Conservation (phyloP, 192 early-diverging fungal genomes). For the Podila epigama region DNA sequence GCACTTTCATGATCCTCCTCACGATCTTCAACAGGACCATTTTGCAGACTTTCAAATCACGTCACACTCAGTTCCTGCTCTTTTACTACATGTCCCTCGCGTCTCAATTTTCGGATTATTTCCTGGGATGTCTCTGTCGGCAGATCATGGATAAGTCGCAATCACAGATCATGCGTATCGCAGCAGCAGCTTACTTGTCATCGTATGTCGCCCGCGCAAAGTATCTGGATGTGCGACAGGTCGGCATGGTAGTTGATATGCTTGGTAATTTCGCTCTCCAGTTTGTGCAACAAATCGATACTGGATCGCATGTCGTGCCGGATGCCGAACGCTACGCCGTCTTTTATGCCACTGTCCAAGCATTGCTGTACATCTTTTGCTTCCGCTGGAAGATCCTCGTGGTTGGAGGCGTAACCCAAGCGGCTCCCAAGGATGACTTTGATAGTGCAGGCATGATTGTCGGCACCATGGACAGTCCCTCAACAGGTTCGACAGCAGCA, state of each 20-base stretch:
- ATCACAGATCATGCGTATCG: slow-evolving; percentile 73
- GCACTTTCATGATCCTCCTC: slow-evolving; percentile 74
- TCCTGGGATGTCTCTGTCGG: slow-evolving; percentile 77
- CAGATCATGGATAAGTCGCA: slow-evolving; percentile 62
- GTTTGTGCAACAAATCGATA: slow-evolving; percentile 75
- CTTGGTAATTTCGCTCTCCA: slow-evolving; percentile 71
- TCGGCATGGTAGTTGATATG: slow-evolving; percentile 72
- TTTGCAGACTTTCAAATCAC: slow-evolving; percentile 86
- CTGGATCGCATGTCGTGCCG: slow-evolving; percentile 21
- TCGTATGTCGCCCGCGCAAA: slow-evolving; percentile 89
- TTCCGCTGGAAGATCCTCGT: slow-evolving; percentile 91
- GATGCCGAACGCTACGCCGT: slow-evolving; percentile 75
- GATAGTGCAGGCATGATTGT: slow-evolving; percentile 49
- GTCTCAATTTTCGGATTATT: slow-evolving; percentile 71
- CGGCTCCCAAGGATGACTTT: slow-evolving; percentile 25
- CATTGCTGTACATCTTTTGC: slow-evolving; percentile 93
- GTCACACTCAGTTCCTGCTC: slow-evolving; percentile 91
- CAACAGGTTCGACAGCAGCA: not conserved
- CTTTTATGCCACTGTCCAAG: slow-evolving; percentile 89
- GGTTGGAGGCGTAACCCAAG: slow-evolving; percentile 32
- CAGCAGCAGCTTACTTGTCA: slow-evolving; percentile 84
- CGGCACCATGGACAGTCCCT: slow-evolving; percentile 29
- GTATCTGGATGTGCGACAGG: slow-evolving; percentile 68
- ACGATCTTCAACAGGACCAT: slow-evolving; percentile 82
- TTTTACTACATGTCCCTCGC: slow-evolving; percentile 78